A percentile compares a stretch with the other conserved stretches of the same genome.
Conservation (phyloP, 2,329 filamentous ascomycete species). For the Trichoderma semiorbis region DNA sequence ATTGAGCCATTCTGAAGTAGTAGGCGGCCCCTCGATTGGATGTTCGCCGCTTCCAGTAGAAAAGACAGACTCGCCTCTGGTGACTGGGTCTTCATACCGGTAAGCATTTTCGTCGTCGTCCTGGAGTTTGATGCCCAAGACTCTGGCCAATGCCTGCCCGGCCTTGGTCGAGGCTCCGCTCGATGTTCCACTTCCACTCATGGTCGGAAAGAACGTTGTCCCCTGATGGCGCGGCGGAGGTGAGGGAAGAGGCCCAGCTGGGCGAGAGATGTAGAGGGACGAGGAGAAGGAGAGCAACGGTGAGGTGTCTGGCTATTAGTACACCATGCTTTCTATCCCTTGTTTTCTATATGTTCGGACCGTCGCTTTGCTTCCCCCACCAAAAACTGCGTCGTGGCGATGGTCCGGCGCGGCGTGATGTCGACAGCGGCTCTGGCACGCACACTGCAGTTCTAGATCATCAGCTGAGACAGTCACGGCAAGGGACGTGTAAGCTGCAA, state of each 20-base stretch:
- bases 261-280: neutral
- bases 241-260: conserved; percentile 6
- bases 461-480: conserved; percentile 3
- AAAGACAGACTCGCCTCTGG: conserved; percentile 74
- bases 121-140: conserved; percentile 77
- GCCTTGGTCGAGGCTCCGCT: conserved; percentile 47
- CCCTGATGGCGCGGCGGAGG: neutral
- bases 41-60: conserved; percentile 69
- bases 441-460: neutral
- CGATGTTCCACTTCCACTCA: conserved; percentile 34
- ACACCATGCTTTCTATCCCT: neutral
- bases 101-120: conserved; percentile 39
- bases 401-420: neutral
- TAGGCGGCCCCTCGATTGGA: conserved; percentile 81
- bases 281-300: neutral
- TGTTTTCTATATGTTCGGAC: neutral
- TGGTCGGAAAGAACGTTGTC: conserved; percentile 23
- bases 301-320: neutral
- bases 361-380: neutral
- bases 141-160: conserved; percentile 72
- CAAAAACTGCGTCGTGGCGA: neutral
- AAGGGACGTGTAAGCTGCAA: neutral
- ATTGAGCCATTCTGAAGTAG: conserved; percentile 66
- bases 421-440: neutral
- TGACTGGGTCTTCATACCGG: conserved; percentile 53